These are phyloP conservation scores for Leptoxyphium fumago DNA, from an alignment of 2,329 filamentous ascomycete genomes.

Conservation along the genomic window DNA sequence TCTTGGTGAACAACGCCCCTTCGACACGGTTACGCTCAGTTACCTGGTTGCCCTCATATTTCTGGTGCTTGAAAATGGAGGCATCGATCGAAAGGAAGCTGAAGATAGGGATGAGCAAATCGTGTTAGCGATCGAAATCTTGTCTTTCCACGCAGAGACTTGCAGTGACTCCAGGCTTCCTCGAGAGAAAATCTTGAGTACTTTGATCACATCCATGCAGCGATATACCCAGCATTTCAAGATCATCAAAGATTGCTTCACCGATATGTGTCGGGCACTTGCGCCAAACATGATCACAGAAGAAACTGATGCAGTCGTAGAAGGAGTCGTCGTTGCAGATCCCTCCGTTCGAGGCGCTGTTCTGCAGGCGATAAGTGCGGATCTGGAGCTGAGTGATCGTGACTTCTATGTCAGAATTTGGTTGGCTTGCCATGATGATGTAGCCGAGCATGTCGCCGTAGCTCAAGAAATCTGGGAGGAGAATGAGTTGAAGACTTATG, in stretches of 20 bases:
- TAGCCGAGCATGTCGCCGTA: conserved; percentile 71
- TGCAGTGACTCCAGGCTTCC: conserved; percentile 65
- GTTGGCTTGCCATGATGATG: conserved; percentile 83
- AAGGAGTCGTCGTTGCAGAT: conserved; percentile 66
- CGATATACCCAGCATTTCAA: conserved; percentile 88
- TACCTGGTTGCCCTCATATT: conserved; percentile 78
- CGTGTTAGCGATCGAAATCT: conserved; percentile 72
- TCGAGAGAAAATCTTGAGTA: conserved; percentile 55
- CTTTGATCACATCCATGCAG: conserved; percentile 71
- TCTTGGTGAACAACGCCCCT: conserved; percentile 81
- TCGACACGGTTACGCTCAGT: conserved; percentile 74
- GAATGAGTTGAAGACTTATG: conserved; percentile 58
- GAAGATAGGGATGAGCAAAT: conserved; percentile 85
- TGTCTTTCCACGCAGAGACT: conserved; percentile 74
- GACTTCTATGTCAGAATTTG: conserved; percentile 82
- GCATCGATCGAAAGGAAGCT: conserved; percentile 48
- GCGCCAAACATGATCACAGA: conserved; percentile 60
- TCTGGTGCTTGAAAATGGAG: conserved; percentile 62
- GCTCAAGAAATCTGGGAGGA: conserved; percentile 91
- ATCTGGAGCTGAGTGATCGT: conserved; percentile 80
- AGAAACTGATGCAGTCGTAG: conserved; percentile 64
- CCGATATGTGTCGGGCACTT: conserved; percentile 71
- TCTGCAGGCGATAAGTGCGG: conserved; percentile 76
- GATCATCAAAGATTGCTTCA: conserved; percentile 79
- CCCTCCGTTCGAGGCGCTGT: conserved; percentile 68